Evolutionary conservation across 83 land plant genomes (phyloP).

Genomic region (Picea abies): DNA sequence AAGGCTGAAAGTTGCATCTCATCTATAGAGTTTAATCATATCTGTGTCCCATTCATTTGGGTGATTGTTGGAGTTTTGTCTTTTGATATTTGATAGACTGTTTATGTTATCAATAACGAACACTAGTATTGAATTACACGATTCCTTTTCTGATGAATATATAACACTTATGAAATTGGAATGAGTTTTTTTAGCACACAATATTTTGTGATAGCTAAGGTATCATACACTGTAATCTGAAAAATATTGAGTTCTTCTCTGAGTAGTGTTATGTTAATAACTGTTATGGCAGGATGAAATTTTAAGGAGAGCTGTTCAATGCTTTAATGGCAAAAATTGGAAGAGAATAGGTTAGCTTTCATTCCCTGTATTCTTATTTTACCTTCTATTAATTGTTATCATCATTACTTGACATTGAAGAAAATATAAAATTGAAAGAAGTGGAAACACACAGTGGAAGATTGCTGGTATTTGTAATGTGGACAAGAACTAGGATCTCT

Average conservation of each 20-base stretch:
- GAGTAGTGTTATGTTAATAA: background rate
- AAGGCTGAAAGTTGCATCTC: too few relatives aligned
- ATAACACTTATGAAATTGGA: too few relatives aligned
- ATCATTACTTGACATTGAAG: background rate
- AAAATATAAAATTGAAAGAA: background rate
- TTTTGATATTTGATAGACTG: too few relatives aligned
- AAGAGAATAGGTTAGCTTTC: constrained; percentile 46
- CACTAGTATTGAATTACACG: too few relatives aligned
- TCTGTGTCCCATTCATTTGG: too few relatives aligned
- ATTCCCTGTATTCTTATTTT: background rate
- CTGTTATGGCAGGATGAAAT: constrained; percentile 45
- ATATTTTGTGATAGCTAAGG: background rate
- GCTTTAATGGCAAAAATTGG: constrained; percentile 62
- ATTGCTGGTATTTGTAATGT: background rate
- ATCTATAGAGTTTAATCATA: too few relatives aligned
- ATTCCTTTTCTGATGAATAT: too few relatives aligned
- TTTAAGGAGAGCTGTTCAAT: constrained; percentile 58
- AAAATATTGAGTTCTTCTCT: background rate
- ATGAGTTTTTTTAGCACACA: too few relatives aligned
- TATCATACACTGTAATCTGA: constrained; percentile 9
- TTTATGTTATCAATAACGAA: too few relatives aligned
- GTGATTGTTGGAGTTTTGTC: too few relatives aligned
- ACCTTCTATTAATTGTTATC: background rate
- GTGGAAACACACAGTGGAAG: background rate
- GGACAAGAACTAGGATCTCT: background rate